These are phyloP conservation scores for Astragalus membranaceus DNA, from an alignment of 306 rosid genomes.

Conservation along the genomic window DNA sequence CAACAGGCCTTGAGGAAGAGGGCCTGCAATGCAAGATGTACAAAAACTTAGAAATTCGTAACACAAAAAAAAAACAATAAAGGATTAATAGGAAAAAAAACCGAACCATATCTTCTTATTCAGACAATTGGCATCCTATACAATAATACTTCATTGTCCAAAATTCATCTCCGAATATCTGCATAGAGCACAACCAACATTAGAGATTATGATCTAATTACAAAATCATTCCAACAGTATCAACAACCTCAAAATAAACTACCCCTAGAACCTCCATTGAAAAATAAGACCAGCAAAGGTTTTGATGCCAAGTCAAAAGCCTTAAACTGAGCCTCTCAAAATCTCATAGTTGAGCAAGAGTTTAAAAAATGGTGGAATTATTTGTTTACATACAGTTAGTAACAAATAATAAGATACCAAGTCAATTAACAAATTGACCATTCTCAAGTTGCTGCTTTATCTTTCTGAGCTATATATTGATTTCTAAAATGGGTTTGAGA, in stretches of 20 bases:
- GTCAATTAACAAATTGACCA: conserved; percentile 42
- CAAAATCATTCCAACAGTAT: conserved; percentile 2
- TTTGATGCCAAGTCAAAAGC: no score
- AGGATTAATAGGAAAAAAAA: conserved; percentile 19
- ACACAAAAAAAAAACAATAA: conserved; percentile 18
- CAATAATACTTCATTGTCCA: conserved; percentile 64
- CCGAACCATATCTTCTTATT: conserved; percentile 55
- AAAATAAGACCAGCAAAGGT: background rate
- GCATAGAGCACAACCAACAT: conserved; percentile 25
- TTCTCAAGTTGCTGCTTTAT: conserved; percentile 52
- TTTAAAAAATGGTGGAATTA: no score
- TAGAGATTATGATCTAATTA: background rate
- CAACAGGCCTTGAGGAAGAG: conserved; percentile 57
- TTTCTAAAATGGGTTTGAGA: conserved; percentile 10
- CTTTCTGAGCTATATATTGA: conserved; percentile 60
- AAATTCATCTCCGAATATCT: conserved; percentile 93
- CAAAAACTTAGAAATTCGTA: conserved; percentile 29
- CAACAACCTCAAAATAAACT: background rate
- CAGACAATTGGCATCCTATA: conserved; percentile 46
- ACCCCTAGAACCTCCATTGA: background rate
- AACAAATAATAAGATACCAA: no score
- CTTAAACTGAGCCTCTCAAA: no score
- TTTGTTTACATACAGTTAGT: no score
- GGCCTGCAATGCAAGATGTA: conserved; percentile 52
- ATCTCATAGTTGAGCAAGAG: no score